Conservation (phyloP, 2,329 filamentous ascomycete genomes). For the Mariannaea elegans region DNA sequence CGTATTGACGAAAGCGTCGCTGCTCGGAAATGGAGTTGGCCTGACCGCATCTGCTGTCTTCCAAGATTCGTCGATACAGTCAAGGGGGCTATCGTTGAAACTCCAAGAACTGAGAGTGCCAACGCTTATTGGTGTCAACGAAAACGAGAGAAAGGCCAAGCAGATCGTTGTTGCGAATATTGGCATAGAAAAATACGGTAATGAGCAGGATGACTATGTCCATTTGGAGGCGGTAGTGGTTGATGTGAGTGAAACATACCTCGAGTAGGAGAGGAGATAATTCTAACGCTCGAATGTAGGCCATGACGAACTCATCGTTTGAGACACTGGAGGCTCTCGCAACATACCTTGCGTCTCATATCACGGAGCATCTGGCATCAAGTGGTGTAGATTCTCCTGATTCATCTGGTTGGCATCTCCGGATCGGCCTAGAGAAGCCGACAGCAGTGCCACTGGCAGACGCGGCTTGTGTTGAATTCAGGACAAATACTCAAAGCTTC, state of each 20-base stretch:
- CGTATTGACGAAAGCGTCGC: slow-evolving; percentile 72
- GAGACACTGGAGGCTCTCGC: slow-evolving; percentile 72
- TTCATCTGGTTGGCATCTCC: slow-evolving; percentile 57
- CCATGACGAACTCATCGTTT: slow-evolving; percentile 64
- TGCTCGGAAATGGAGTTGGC: slow-evolving; percentile 69
- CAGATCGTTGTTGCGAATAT: slow-evolving; percentile 73
- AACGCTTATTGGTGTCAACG: slow-evolving; percentile 76
- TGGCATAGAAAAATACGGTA: slow-evolving; percentile 64
- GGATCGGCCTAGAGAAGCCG: slow-evolving; percentile 74
- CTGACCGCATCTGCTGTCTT: slow-evolving; percentile 58
- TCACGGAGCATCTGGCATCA: slow-evolving; percentile 54
- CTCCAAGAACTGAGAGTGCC: slow-evolving; percentile 70
- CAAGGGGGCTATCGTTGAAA: slow-evolving; percentile 50
- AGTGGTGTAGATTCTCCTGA: not conserved
- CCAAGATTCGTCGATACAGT: slow-evolving; percentile 38
- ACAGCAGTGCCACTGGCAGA: slow-evolving; percentile 78
- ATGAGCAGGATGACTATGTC: slow-evolving; percentile 59
- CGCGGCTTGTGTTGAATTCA: slow-evolving; percentile 70
- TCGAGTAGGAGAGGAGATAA: not conserved
- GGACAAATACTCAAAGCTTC: slow-evolving; percentile 35
- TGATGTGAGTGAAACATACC: slow-evolving; percentile 57
- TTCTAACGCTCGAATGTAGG: slow-evolving; percentile 45
- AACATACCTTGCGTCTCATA: slow-evolving; percentile 54
- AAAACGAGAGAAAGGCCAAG: slow-evolving; percentile 72
- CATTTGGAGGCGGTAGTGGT: slow-evolving; percentile 68